These are phyloP conservation scores for Talaromyces ruber DNA, from an alignment of 495 filamentous ascomycete genomes.

Conservation along the genomic window DNA sequence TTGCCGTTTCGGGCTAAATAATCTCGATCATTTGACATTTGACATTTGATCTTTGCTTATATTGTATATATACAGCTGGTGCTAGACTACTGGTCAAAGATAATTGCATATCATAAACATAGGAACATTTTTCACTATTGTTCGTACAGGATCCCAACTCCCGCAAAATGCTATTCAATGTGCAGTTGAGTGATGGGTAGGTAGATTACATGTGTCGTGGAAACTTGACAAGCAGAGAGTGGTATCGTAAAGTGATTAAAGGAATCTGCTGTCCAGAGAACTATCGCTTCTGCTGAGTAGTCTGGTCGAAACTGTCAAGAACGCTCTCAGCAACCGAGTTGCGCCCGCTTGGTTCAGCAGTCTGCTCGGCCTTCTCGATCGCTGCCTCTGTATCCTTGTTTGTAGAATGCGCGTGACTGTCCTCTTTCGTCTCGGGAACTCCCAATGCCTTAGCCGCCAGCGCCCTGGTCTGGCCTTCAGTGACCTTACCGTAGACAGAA, in stretches of 20 bases:
- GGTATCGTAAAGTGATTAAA: neutral
- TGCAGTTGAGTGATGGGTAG: neutral
- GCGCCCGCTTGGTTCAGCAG: constrained; percentile 10
- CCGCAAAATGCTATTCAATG: constrained; percentile 2
- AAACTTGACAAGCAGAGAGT: neutral
- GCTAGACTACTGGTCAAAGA: neutral
- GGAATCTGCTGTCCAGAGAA: neutral
- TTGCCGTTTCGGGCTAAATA: neutral
- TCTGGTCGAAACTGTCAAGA: constrained; percentile 45
- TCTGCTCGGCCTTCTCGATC: neutral
- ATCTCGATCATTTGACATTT: neutral
- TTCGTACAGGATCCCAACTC: constrained; percentile 3
- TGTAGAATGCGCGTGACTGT: constrained; percentile 8
- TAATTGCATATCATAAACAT: neutral
- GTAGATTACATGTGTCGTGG: neutral
- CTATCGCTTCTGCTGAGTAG: constrained; percentile 30
- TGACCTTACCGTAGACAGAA: constrained; percentile 92
- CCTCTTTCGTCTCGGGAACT: constrained; percentile 15
- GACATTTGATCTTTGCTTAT: neutral
- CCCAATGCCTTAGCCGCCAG: constrained; percentile 48
- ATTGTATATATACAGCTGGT: neutral
- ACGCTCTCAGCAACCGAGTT: constrained; percentile 41
- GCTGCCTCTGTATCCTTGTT: constrained; percentile 7
- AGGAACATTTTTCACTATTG: neutral
- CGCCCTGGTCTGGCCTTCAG: constrained; percentile 65